phyloP scores from a whole-genome alignment of 768 basidiomycete genomes.

The Pseudohyphozyma bogoriensis region DNA sequence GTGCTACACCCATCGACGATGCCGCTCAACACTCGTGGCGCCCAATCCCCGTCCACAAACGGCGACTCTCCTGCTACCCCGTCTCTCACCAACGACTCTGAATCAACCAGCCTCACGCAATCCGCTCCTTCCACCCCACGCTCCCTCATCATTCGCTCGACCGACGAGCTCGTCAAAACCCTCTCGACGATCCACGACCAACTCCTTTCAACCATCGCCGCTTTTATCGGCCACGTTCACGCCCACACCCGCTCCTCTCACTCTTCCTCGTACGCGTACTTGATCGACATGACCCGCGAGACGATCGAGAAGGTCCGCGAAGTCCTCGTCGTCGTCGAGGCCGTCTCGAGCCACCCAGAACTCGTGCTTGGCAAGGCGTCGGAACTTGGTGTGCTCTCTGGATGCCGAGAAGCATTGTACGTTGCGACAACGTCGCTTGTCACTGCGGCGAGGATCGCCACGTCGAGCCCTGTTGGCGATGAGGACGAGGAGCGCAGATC shows the following conservation, averaged over 20 bases:
- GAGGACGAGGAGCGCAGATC: conserved; percentile 64
- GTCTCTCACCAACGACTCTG: neutral
- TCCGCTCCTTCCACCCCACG: neutral
- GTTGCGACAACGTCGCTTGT: conserved; percentile 75
- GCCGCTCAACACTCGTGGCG: neutral
- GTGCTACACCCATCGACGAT: neutral
- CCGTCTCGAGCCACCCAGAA: conserved; percentile 66
- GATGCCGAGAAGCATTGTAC: conserved; percentile 71
- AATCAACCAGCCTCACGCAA: too few species aligned
- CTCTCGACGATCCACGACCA: conserved; percentile 59
- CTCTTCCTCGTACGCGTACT: conserved; percentile 81
- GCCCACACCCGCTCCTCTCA: conserved; percentile 79
- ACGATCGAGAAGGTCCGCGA: conserved; percentile 89
- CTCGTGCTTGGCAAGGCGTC: conserved; percentile 43
- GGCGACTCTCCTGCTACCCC: neutral
- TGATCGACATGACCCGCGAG: conserved; percentile 91
- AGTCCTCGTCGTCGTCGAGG: conserved; percentile 80
- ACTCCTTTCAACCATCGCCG: conserved; percentile 86
- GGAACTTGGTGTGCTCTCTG: conserved; percentile 55
- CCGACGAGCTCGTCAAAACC: conserved; percentile 12
- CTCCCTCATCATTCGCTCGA: conserved; percentile 6
- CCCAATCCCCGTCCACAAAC: neutral
- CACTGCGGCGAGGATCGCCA: conserved; percentile 71
- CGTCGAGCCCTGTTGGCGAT: conserved; percentile 43
- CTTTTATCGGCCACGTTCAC: conserved; percentile 94